Base-by-base conservation (phyloP, 352 stramenopile species). In the Thalassiosira mediterranea region DNA sequence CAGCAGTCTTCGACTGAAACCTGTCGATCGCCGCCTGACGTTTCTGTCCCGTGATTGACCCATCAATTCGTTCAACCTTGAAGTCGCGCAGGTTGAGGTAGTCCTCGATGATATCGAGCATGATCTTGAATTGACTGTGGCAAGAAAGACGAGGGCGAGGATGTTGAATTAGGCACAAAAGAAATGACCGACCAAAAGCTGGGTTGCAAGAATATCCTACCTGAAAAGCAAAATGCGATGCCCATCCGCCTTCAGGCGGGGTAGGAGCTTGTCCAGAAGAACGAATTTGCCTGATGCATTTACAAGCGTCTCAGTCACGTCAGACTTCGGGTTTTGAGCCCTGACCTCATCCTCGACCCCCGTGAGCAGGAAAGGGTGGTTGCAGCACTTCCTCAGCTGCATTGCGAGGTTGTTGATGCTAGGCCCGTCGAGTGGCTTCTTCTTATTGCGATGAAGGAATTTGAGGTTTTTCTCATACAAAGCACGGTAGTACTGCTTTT, bases 281-380 rank as follows among this genome's bases (percentile, higher is more conserved):
- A 99, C 95, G 4, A 99, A 84, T 78, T 99, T 99, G 1, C 97
- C 98, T 1, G 95, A 98, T 26, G 94, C 92, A 17, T 92, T 94
- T 8, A 99, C 95, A 0, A 99, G 81, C 2, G 52, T 47, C 10
- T 79, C 62, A 8, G 71, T 29, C 28, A 96, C 86, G 52, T 98
- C 95, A 10, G 74, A 77, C 32, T 96, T 88, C 4, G 63, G 64
- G 40, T 83, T 56, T 46, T 87, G 64, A 8, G 34, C 62, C 31
- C 74, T 70, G 15, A 92, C 68, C 53, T 94, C 85, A 4, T 19
- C 42, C 73, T 96, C 92, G 8, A 95, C 91, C 8, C 96, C 96
- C 67, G 97, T 99, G 73, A 99, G 98, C n/a, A 99, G 84, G 74
- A 98, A 99, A 23, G 97, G 97, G 76, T 99, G 97, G 71, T 99